A percentile compares a stretch with the other conserved stretches of the same genome.
Conservation (phyloP, 768 basidiomycete genomes). For the Phylloporus sp. region DNA sequence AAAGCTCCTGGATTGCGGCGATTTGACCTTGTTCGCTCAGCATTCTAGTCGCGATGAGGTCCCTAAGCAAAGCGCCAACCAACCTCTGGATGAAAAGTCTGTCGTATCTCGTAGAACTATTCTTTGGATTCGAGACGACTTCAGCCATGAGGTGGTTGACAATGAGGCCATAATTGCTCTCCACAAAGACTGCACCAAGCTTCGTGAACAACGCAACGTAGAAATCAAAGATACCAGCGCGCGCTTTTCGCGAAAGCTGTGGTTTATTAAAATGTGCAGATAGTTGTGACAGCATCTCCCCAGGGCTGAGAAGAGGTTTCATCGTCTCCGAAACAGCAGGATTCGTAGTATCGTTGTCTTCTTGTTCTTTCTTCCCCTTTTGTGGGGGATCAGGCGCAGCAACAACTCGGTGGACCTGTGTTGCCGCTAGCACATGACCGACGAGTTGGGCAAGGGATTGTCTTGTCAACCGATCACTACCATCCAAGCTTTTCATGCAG, state of each 20-base stretch:
- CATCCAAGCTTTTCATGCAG: slow-evolving; percentile 74
- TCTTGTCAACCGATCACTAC: slow-evolving; percentile 79
- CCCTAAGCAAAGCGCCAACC: slow-evolving; percentile 74
- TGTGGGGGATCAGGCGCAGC: slow-evolving; percentile 44
- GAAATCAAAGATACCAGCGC: slow-evolving; percentile 86
- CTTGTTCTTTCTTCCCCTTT: slow-evolving; percentile 61
- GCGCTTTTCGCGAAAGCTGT: slow-evolving; percentile 59
- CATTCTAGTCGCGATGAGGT: slow-evolving; percentile 85
- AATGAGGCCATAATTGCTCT: slow-evolving; percentile 77
- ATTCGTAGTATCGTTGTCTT: slow-evolving; percentile 54
- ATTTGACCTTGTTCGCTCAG: slow-evolving; percentile 94
- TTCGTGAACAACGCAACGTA: slow-evolving; percentile 74
- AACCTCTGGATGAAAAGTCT: slow-evolving; percentile 65
- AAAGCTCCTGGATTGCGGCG: slow-evolving; percentile 81
- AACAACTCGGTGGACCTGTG: slow-evolving; percentile 64
- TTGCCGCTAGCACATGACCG: slow-evolving; percentile 79
- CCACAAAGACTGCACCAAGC: slow-evolving; percentile 76
- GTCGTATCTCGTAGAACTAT: slow-evolving; percentile 63
- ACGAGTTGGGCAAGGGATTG: slow-evolving; percentile 73
- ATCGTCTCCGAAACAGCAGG: slow-evolving; percentile 47
- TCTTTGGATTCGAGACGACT: slow-evolving; percentile 60
- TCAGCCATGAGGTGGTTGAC: slow-evolving; percentile 76
- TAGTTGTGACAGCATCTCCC: slow-evolving; percentile 80
- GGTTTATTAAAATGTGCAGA: slow-evolving; percentile 80
- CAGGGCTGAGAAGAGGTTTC: slow-evolving; percentile 66